Percentiles rank a stretch among this genome's conserved stretches.
Conservation (phyloP, 371 early-diverging fungal species). For the Rhizopus stolonifer region DNA sequence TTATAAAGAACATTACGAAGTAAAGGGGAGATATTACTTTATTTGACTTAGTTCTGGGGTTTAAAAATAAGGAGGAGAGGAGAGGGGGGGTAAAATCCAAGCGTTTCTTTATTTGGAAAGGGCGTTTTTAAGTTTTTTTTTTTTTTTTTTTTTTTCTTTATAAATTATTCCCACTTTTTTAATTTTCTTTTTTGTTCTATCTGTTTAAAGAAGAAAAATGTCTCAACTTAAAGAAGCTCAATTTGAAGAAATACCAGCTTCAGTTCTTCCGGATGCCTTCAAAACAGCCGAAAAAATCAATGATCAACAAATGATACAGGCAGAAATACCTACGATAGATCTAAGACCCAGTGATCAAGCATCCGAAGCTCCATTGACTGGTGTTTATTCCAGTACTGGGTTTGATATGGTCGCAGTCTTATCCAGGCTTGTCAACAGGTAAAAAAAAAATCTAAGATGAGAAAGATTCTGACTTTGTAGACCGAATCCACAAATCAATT, state of each 20-base stretch:
- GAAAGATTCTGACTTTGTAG: constrained; percentile 19
- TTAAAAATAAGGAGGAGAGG: neutral
- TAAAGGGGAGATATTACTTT: neutral
- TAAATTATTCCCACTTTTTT: too few species aligned
- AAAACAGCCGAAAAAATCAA: constrained; percentile 8
- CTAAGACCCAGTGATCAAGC: constrained; percentile 10
- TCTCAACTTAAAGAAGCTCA: neutral
- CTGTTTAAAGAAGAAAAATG: neutral
- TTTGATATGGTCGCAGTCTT: constrained; percentile 63
- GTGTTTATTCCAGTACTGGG: constrained; percentile 53
- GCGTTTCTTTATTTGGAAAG: neutral
- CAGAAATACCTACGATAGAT: constrained; percentile 17
- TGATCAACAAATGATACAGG: constrained; percentile 12
- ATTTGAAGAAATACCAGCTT: neutral
- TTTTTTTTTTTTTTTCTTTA: neutral
- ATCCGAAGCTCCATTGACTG: constrained; percentile 26
- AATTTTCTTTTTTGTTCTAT: neutral
- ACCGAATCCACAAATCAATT: constrained; percentile 60
- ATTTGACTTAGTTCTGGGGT: neutral
- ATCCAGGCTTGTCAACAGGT: constrained; percentile 51
- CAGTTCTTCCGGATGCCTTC: neutral
- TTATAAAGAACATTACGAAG: too few species aligned
- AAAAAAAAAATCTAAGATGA: neutral
- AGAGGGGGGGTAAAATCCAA: neutral
- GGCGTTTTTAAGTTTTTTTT: neutral